Evolutionary conservation across 1,139 yeast species (phyloP).

Genomic region (Blastobotrys illinoisensis): DNA sequence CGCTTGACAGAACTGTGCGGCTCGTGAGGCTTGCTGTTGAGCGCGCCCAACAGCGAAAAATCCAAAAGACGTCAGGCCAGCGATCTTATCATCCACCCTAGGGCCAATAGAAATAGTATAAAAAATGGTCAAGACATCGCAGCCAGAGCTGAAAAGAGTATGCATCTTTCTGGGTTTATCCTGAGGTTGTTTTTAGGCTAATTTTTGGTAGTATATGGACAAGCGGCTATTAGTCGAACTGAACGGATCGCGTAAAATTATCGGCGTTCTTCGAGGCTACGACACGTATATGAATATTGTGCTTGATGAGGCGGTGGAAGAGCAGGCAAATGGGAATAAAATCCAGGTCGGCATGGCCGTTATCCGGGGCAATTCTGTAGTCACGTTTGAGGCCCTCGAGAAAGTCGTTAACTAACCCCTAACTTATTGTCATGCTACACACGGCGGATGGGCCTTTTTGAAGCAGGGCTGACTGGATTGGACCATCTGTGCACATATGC

Average conservation of each 20-base stretch:
- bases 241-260: slow-evolving; percentile 67
- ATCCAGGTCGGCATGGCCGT: slow-evolving; percentile 47
- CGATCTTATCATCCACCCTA: background rate
- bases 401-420: slow-evolving; percentile 14
- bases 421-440: background rate
- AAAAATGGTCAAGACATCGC: slow-evolving; percentile 33
- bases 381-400: slow-evolving; percentile 36
- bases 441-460: background rate
- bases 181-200: background rate
- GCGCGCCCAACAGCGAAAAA: background rate
- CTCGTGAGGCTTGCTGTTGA: background rate
- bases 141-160: slow-evolving; percentile 58
- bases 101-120: background rate
- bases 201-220: slow-evolving; percentile 57
- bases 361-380: slow-evolving; percentile 42
- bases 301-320: slow-evolving; percentile 68
- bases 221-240: slow-evolving; percentile 64
- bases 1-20: too few relatives aligned
- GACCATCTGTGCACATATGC: too few relatives aligned
- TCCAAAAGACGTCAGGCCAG: background rate
- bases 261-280: slow-evolving; percentile 72
- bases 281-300: slow-evolving; percentile 75
- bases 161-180: slow-evolving; percentile 13
- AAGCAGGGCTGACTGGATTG: background rate
- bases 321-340: slow-evolving; percentile 45